Conservation (phyloP, 768 basidiomycete genomes). For the Pleurotus salmoneostramineus region DNA sequence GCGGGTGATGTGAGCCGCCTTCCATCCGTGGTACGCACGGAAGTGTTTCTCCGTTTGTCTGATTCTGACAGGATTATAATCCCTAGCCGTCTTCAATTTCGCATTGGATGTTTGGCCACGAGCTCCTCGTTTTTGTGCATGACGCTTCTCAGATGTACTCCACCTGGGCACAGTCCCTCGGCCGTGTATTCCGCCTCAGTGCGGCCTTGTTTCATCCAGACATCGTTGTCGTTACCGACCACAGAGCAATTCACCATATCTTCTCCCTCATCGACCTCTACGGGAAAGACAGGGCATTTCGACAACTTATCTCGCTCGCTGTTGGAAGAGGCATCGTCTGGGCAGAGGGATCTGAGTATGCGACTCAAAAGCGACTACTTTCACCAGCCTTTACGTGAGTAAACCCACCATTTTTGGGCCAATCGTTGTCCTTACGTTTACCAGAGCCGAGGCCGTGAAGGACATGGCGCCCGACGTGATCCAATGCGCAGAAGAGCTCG, state of each 20-base stretch:
- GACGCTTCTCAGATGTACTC: conserved; percentile 27
- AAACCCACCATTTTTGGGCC: neutral
- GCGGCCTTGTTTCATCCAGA: conserved; percentile 32
- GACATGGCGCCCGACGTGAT: conserved; percentile 28
- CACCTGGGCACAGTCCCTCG: conserved; percentile 26
- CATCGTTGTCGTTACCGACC: conserved; percentile 31
- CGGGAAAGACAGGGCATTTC: conserved; percentile 25
- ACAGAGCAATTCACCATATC: conserved; percentile 31
- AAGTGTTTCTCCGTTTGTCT: neutral
- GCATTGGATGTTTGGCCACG: conserved; percentile 32
- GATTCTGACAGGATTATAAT: neutral
- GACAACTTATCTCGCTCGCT: conserved; percentile 25
- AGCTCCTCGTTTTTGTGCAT: conserved; percentile 26
- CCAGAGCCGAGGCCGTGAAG: conserved; percentile 27
- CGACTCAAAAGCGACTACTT: conserved; percentile 25
- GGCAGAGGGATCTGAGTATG: conserved; percentile 34
- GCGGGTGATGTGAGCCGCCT: neutral
- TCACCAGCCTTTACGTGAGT: conserved; percentile 32
- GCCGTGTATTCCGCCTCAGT: conserved; percentile 31
- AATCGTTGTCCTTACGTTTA: neutral
- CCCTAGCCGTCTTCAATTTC: conserved; percentile 15
- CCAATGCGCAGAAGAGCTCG: conserved; percentile 22
- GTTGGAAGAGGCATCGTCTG: conserved; percentile 30
- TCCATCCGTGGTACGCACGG: neutral
- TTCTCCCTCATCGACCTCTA: conserved; percentile 29